Conservation (phyloP, 768 basidiomycete genomes). For the Suillus subaureus region DNA sequence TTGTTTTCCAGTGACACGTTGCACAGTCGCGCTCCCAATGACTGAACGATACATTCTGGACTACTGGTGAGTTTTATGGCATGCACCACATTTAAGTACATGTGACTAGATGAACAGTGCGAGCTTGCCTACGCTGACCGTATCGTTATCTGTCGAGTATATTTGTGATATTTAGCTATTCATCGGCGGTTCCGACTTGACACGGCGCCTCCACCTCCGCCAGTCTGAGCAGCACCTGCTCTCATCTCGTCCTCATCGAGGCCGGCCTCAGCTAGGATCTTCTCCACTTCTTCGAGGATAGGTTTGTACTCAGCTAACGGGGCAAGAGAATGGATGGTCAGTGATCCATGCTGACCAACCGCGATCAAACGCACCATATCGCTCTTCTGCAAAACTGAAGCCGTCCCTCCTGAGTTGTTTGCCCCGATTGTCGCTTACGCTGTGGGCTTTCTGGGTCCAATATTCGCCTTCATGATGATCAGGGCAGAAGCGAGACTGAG, state of each 20-base stretch:
- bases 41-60: no score
- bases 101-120: not conserved
- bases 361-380: conserved; percentile 58
- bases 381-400: conserved; percentile 72
- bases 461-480: conserved; percentile 56
- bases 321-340: not conserved
- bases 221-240: conserved; percentile 39
- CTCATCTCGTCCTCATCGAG: conserved; percentile 83
- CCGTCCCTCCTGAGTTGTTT: conserved; percentile 80
- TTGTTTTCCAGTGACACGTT: no score
- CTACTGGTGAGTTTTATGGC: no score
- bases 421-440: conserved; percentile 62
- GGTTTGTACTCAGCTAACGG: conserved; percentile 76
- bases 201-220: not conserved
- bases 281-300: conserved; percentile 78
- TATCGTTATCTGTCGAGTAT: not conserved
- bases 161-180: not conserved
- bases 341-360: not conserved
- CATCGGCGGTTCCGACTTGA: conserved; percentile 51
- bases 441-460: conserved; percentile 77
- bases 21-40: no score
- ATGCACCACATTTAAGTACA: not conserved
- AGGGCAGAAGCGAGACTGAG: not conserved
- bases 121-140: no score
- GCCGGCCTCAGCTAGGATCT: conserved; percentile 81